Evolutionary conservation across 768 basidiomycete genomes (phyloP).

Genomic region (Gymnopilus dilepis): DNA sequence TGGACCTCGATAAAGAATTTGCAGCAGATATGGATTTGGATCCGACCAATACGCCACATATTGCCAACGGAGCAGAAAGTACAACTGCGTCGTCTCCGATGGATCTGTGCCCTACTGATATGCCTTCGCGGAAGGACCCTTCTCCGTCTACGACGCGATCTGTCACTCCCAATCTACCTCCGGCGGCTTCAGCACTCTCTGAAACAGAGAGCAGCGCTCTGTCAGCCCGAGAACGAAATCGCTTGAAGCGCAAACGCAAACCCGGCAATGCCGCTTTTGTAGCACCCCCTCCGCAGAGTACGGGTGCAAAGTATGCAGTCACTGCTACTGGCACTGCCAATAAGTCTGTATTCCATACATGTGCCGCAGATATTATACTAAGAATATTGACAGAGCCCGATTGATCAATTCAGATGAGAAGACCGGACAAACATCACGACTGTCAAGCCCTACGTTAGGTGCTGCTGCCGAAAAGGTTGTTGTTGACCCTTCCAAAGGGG

Average conservation of each 20-base stretch:
- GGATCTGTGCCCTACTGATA: constrained; percentile 45
- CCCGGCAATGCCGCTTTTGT: constrained; percentile 85
- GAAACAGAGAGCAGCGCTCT: constrained; percentile 61
- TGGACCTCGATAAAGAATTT: constrained; percentile 87
- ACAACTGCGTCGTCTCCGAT: constrained; percentile 47
- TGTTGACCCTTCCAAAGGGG: constrained; percentile 83
- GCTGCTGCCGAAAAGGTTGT: constrained; percentile 65
- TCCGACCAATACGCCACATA: constrained; percentile 46
- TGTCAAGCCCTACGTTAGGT: constrained; percentile 60
- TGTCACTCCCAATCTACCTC: constrained; percentile 57
- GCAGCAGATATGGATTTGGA: constrained; percentile 61
- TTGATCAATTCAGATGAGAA: constrained; percentile 72
- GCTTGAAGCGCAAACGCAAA: constrained; percentile 94
- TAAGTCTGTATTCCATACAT: constrained; percentile 46
- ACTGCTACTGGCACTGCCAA: constrained; percentile 62
- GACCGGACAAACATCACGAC: constrained; percentile 52
- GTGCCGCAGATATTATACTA: background rate
- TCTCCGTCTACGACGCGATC: constrained; percentile 49
- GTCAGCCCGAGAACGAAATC: constrained; percentile 92
- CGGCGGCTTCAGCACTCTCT: constrained; percentile 42
- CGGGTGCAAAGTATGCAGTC: constrained; percentile 66
- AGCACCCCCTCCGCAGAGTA: constrained; percentile 65
- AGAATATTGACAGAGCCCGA: constrained; percentile 58
- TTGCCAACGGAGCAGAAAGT: constrained; percentile 41
- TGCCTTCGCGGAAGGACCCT: constrained; percentile 43